Evolutionary conservation across 352 stramenopile genomes (phyloP).

Genomic region (Phytophthora capsici): DNA sequence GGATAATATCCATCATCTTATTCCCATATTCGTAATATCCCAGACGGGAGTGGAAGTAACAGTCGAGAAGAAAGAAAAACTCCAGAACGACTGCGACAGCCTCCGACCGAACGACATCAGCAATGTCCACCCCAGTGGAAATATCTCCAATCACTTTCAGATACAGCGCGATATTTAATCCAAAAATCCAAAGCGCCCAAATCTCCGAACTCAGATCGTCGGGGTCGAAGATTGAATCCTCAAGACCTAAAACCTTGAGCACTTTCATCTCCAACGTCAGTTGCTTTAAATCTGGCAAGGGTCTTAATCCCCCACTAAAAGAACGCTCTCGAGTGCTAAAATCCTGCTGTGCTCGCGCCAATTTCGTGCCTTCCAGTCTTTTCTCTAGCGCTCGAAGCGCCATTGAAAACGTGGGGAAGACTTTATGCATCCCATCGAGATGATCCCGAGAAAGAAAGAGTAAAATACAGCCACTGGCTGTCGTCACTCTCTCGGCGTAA

Average conservation of each 20-base stretch:
- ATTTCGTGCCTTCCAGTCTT: constrained; percentile 52
- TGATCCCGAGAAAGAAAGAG: constrained; percentile 62
- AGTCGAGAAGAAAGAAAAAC: constrained; percentile 48
- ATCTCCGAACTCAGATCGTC: constrained; percentile 27
- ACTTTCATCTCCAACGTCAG: constrained; percentile 36
- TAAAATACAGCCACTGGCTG: constrained; percentile 64
- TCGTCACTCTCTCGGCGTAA: constrained; percentile 62
- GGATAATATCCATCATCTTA: constrained; percentile 60
- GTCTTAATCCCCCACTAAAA: neutral
- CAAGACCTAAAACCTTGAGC: constrained; percentile 38
- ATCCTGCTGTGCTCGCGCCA: constrained; percentile 44
- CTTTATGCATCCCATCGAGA: constrained; percentile 61
- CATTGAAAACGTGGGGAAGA: constrained; percentile 69
- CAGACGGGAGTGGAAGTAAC: constrained; percentile 53
- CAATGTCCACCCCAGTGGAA: constrained; percentile 27
- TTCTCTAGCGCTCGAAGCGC: constrained; percentile 65
- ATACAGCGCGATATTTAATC: constrained; percentile 37
- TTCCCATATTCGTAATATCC: constrained; percentile 76
- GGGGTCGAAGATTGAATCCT: constrained; percentile 51
- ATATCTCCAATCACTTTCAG: constrained; percentile 50
- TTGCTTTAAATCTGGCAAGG: constrained; percentile 7
- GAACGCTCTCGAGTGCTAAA: constrained; percentile 13
- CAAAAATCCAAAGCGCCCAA: constrained; percentile 45
- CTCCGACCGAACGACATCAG: constrained; percentile 20
- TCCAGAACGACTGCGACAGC: constrained; percentile 47